Percentiles rank a stretch among this genome's conserved stretches.
Conservation (phyloP, 768 basidiomycete genomes). For the Russula brevipes region DNA sequence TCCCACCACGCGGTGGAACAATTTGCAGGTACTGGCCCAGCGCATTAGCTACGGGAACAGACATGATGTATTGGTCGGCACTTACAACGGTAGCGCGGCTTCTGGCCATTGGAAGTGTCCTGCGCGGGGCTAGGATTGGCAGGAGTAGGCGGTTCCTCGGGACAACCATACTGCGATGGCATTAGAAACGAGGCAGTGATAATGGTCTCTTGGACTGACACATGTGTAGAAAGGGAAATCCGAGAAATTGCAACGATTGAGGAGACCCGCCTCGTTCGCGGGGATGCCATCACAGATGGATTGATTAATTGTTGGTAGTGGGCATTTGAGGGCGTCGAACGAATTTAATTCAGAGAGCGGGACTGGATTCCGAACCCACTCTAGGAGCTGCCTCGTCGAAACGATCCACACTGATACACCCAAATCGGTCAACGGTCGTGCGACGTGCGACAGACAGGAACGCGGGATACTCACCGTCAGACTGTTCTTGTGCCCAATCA, state of each 20-base stretch:
- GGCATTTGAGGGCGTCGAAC: slow-evolving; percentile 55
- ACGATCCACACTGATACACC: slow-evolving; percentile 60
- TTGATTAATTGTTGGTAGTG: slow-evolving; percentile 49
- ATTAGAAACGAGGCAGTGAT: neutral
- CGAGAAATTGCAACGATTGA: slow-evolving; percentile 56
- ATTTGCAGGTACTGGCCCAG: slow-evolving; percentile 52
- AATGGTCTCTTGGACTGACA: slow-evolving; percentile 38
- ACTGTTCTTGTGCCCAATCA: slow-evolving; percentile 74
- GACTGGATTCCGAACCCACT: slow-evolving; percentile 68
- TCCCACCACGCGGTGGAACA: slow-evolving; percentile 82
- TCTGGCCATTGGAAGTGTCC: slow-evolving; percentile 39
- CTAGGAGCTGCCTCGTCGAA: slow-evolving; percentile 62
- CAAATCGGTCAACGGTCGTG: neutral
- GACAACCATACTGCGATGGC: slow-evolving; percentile 63
- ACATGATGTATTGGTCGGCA: slow-evolving; percentile 14
- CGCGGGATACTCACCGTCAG: slow-evolving; percentile 43
- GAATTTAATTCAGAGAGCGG: slow-evolving; percentile 53
- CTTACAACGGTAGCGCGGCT: slow-evolving; percentile 54
- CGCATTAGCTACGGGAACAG: neutral
- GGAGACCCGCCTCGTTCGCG: slow-evolving; percentile 55
- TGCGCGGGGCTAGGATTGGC: slow-evolving; percentile 65
- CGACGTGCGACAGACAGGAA: neutral
- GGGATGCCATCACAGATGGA: slow-evolving; percentile 79
- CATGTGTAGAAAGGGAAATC: slow-evolving; percentile 81
- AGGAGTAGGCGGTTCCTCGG: slow-evolving; percentile 46